Conservation (phyloP, 805 yeast species). For the Metschnikowia amazonensis region DNA sequence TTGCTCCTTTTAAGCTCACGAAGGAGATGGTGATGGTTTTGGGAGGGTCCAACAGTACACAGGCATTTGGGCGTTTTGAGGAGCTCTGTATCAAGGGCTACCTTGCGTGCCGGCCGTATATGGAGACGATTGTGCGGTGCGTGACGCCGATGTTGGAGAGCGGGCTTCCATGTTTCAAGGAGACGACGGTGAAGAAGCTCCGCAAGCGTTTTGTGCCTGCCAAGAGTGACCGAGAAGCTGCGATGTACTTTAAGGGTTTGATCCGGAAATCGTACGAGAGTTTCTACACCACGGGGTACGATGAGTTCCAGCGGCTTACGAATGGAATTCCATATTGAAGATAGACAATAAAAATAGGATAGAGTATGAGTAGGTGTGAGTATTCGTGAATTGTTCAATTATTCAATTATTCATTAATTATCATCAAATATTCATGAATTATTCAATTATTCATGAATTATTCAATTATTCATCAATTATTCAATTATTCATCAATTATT, state of each 20-base stretch:
- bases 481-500: too few species aligned
- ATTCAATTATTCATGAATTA: too few species aligned
- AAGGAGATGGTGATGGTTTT: slow-evolving; percentile 93
- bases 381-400: too few species aligned
- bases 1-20: slow-evolving; percentile 95
- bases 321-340: slow-evolving; percentile 98
- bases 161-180: slow-evolving; percentile 95
- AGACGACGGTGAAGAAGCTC: slow-evolving; percentile 75
- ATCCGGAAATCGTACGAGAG: slow-evolving; percentile 82
- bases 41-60: slow-evolving; percentile 87
- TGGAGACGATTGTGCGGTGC: slow-evolving; percentile 78
- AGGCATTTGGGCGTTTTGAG: slow-evolving; percentile 89
- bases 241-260: slow-evolving; percentile 67
- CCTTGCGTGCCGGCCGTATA: slow-evolving; percentile 81
- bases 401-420: too few species aligned
- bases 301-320: slow-evolving; percentile 93
- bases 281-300: slow-evolving; percentile 88
- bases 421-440: too few species aligned
- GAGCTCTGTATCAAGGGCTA: slow-evolving; percentile 92
- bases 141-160: slow-evolving; percentile 91
- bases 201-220: slow-evolving; percentile 75
- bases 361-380: too few species aligned
- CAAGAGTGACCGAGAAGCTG: slow-evolving; percentile 83
- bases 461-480: too few species aligned
- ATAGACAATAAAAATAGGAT: too few species aligned